Conservation (phyloP, 1,284 basidiomycete species). For the Takashimella koratensis region DNA sequence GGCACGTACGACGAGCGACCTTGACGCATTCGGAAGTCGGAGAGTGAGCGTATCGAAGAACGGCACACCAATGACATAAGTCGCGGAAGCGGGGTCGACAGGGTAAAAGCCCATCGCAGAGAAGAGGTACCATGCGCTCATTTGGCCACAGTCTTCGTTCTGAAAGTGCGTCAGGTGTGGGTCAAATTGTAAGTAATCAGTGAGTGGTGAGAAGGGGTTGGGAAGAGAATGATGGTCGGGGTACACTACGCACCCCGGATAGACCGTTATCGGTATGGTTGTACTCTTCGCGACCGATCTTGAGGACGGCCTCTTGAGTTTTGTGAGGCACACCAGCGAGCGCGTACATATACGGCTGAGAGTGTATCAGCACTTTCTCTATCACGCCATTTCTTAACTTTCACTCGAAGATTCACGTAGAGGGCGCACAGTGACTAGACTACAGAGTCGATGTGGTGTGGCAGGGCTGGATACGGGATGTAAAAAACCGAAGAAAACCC, state of each 20-base stretch:
- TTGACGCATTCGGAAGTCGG: conserved; percentile 52
- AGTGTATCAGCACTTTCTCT: too few relatives aligned
- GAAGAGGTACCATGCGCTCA: conserved; percentile 84
- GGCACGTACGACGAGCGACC: conserved; percentile 20
- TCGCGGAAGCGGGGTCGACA: conserved; percentile 71
- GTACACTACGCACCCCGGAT: conserved; percentile 52
- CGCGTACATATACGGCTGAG: conserved; percentile 67
- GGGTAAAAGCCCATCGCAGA: conserved; percentile 78
- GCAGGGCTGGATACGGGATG: too few relatives aligned
- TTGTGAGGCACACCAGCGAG: conserved; percentile 65
- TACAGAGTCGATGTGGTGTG: too few relatives aligned
- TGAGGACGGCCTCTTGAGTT: conserved; percentile 65
- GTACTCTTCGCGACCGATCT: conserved; percentile 63
- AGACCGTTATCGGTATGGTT: conserved; percentile 56
- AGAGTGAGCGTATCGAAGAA: conserved; percentile 66
- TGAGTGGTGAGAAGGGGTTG: too few relatives aligned
- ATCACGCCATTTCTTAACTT: too few relatives aligned
- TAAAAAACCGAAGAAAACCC: neutral
- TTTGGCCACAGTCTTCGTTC: conserved; percentile 87
- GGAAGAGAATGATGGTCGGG: neutral
- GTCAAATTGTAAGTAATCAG: too few relatives aligned
- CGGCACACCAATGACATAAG: conserved; percentile 70
- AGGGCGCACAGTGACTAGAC: too few relatives aligned
- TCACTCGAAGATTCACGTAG: too few relatives aligned
- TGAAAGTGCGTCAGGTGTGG: conserved; percentile 30